These are phyloP conservation scores for Globisporangium splendens DNA, from an alignment of 352 stramenopile species.

Conservation along the genomic window DNA sequence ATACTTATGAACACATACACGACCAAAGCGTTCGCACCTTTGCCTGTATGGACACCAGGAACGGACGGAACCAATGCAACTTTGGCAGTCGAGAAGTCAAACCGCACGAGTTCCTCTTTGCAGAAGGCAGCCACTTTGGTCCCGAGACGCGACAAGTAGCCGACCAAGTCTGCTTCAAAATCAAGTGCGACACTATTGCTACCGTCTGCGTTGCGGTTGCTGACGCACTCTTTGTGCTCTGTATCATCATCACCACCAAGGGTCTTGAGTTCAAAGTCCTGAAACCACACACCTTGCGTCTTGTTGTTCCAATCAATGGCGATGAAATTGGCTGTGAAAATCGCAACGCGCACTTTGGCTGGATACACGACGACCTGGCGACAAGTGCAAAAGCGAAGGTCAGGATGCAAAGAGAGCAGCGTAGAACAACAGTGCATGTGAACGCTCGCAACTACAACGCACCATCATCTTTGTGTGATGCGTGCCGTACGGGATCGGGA, in stretches of 20 bases:
- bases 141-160: constrained; percentile 58
- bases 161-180: constrained; percentile 62
- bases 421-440: neutral
- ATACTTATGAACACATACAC: no score
- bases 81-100: constrained; percentile 57
- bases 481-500: constrained; percentile 81
- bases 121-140: constrained; percentile 42
- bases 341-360: constrained; percentile 63
- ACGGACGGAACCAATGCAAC: constrained; percentile 68
- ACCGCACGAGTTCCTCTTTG: constrained; percentile 33
- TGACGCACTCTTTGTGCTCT: constrained; percentile 14
- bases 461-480: constrained; percentile 88
- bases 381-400: neutral
- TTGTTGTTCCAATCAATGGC: constrained; percentile 78
- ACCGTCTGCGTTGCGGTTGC: neutral
- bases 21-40: constrained; percentile 17
- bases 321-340: constrained; percentile 87
- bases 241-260: constrained; percentile 24
- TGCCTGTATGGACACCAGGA: constrained; percentile 63
- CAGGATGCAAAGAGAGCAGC: neutral
- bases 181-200: constrained; percentile 13
- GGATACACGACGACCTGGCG: constrained; percentile 49
- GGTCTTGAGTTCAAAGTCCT: constrained; percentile 77
- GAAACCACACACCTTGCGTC: constrained; percentile 79
- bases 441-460: neutral